Evolutionary conservation across 2,329 filamentous ascomycete species (phyloP).

Genomic region (Colletotrichum sp.): DNA sequence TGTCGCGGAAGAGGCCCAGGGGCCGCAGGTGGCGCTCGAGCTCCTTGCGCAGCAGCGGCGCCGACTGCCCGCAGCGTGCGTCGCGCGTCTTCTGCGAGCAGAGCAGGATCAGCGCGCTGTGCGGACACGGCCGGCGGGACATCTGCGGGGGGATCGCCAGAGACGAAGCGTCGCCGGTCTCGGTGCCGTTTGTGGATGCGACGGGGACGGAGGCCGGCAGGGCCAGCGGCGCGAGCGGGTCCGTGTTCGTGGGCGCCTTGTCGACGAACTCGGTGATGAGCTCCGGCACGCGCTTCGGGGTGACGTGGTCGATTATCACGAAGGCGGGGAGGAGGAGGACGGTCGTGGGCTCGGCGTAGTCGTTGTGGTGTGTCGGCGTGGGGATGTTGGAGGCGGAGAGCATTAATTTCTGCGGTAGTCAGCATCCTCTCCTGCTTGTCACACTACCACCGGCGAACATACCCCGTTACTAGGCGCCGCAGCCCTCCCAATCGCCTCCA

Average conservation of each 20-base stretch:
- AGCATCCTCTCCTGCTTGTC: neutral
- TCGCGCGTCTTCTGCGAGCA: conserved; percentile 96
- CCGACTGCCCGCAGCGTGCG: conserved; percentile 91
- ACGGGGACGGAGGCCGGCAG: conserved; percentile 40
- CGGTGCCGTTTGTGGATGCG: conserved; percentile 23
- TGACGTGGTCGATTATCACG: conserved; percentile 82
- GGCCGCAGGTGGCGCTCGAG: conserved; percentile 88
- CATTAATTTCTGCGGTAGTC: conserved; percentile 73
- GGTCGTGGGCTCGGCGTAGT: conserved; percentile 74
- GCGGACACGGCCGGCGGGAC: conserved; percentile 71
- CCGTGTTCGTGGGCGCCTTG: conserved; percentile 74
- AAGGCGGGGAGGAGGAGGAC: conserved; percentile 87
- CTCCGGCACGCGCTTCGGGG: conserved; percentile 72
- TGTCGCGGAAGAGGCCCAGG: conserved; percentile 82
- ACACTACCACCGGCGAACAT: conserved; percentile 32
- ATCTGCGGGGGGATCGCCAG: conserved; percentile 34
- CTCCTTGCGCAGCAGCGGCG: conserved; percentile 86
- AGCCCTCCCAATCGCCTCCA: conserved; percentile 72
- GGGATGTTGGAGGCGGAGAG: conserved; percentile 92
- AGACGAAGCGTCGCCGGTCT: conserved; percentile 12
- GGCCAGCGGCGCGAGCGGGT: conserved; percentile 54
- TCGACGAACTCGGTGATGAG: conserved; percentile 76
- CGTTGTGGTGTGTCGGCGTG: conserved; percentile 69
- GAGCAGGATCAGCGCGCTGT: conserved; percentile 86
- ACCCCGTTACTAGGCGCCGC: conserved; percentile 72